These are phyloP conservation scores for Epithele typhae DNA, from an alignment of 768 basidiomycete genomes.

Conservation along the genomic window DNA sequence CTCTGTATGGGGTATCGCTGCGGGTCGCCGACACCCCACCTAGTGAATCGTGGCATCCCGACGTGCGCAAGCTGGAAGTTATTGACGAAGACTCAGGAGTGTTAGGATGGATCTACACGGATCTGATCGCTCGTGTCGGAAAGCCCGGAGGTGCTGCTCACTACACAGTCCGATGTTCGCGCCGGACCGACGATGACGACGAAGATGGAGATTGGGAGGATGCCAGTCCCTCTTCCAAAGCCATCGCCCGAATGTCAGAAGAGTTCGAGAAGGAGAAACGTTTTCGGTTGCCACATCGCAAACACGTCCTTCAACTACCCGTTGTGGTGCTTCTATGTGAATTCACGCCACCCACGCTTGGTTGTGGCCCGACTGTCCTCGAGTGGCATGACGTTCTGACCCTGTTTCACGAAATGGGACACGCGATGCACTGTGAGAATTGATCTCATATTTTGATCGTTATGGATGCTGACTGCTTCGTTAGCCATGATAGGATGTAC, in stretches of 20 bases:
- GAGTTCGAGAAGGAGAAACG: slow-evolving; percentile 64
- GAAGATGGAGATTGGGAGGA: slow-evolving; percentile 52
- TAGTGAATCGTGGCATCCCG: slow-evolving; percentile 87
- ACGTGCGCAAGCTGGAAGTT: slow-evolving; percentile 90
- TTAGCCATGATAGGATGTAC: slow-evolving; percentile 97
- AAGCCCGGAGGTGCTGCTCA: slow-evolving; percentile 94
- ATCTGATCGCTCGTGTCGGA: slow-evolving; percentile 79
- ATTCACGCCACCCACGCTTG: slow-evolving; percentile 60
- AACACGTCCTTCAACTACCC: slow-evolving; percentile 77
- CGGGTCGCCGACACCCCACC: slow-evolving; percentile 62
- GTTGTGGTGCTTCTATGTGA: slow-evolving; percentile 90
- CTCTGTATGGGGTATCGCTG: slow-evolving; percentile 82
- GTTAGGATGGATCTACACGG: slow-evolving; percentile 94
- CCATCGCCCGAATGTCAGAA: slow-evolving; percentile 36
- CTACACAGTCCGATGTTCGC: slow-evolving; percentile 94
- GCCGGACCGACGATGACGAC: slow-evolving; percentile 91
- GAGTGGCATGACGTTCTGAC: slow-evolving; percentile 95
- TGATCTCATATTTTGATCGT: not conserved
- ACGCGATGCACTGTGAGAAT: slow-evolving; percentile 96
- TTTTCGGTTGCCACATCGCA: slow-evolving; percentile 42
- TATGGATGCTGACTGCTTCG: not conserved
- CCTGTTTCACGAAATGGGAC: slow-evolving; percentile 98
- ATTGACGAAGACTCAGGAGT: slow-evolving; percentile 83
- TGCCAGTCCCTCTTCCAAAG: slow-evolving; percentile 33
- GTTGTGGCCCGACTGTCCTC: slow-evolving; percentile 66